A percentile compares a stretch with the other conserved stretches of the same genome.
Evolutionary conservation across 176 grass and related monocot species (phyloP).

Genomic region (Carex cristatella): DNA sequence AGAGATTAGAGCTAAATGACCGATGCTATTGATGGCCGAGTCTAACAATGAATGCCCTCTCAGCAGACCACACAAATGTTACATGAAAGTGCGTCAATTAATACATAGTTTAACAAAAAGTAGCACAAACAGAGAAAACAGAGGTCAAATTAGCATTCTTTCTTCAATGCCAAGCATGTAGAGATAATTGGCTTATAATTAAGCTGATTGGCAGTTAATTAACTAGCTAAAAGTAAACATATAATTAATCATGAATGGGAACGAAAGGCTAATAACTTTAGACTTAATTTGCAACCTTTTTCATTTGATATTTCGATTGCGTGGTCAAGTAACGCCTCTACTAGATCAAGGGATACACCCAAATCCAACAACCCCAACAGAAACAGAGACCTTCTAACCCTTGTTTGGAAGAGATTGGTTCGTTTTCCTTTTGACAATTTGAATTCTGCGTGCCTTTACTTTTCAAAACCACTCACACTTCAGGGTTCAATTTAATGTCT

Average conservation of each 20-base stretch:
- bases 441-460: background rate
- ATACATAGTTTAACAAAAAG: background rate
- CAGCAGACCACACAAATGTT: too few relatives aligned
- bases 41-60: too few relatives aligned
- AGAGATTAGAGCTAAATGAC: too few relatives aligned
- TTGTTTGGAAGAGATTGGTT: background rate
- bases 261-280: background rate
- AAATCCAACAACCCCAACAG: slow-evolving; percentile 26
- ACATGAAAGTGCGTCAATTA: background rate
- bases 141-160: background rate
- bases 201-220: background rate
- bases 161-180: slow-evolving; percentile 9
- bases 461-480: slow-evolving; percentile 3
- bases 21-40: too few relatives aligned
- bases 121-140: background rate
- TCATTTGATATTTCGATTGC: slow-evolving; percentile 12
- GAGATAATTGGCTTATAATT: background rate
- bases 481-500: background rate
- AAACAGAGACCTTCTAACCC: slow-evolving; percentile 10
- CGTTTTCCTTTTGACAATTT: slow-evolving; percentile 1
- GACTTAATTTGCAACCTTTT: background rate
- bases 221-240: slow-evolving; percentile 2
- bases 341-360: background rate
- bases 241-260: slow-evolving; percentile 2
- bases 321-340: slow-evolving; percentile 16